Conservation (phyloP, 495 filamentous ascomycete genomes). For the Coniosporium apollinis region DNA sequence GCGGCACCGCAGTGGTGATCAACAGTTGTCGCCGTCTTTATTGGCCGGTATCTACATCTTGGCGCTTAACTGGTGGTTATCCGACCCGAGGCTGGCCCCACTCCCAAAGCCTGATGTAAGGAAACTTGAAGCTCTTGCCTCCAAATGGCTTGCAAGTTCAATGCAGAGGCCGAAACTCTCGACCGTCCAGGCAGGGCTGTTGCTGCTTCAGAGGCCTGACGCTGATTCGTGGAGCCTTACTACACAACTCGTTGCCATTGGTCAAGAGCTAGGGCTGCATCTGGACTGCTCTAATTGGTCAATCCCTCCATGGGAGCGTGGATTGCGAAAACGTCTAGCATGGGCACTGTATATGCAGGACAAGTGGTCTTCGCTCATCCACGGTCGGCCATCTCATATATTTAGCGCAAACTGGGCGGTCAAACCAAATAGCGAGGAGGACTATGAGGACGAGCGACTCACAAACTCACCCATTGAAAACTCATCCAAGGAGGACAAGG, state of each 20-base stretch:
- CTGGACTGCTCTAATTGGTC: constrained; percentile 78
- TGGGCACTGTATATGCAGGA: constrained; percentile 91
- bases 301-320: constrained; percentile 74
- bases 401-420: constrained; percentile 73
- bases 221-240: constrained; percentile 76
- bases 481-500: constrained; percentile 5
- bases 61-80: constrained; percentile 77
- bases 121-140: constrained; percentile 61
- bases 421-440: constrained; percentile 42
- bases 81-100: constrained; percentile 46
- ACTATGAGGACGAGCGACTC: constrained; percentile 46
- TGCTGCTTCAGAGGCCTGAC: constrained; percentile 77
- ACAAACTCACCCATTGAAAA: constrained; percentile 14
- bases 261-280: constrained; percentile 72
- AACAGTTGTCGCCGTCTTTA: constrained; percentile 65
- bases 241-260: constrained; percentile 64
- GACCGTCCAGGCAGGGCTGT: constrained; percentile 76
- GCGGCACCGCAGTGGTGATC: constrained; percentile 59
- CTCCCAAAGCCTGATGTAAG: constrained; percentile 54
- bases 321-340: constrained; percentile 65
- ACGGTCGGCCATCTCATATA: constrained; percentile 74
- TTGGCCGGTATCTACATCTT: constrained; percentile 82
- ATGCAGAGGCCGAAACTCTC: constrained; percentile 80
- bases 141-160: constrained; percentile 53
- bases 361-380: constrained; percentile 79